These are phyloP conservation scores for Cyberlindnera mycetangii DNA, from an alignment of 805 yeast genomes.

Conservation along the genomic window DNA sequence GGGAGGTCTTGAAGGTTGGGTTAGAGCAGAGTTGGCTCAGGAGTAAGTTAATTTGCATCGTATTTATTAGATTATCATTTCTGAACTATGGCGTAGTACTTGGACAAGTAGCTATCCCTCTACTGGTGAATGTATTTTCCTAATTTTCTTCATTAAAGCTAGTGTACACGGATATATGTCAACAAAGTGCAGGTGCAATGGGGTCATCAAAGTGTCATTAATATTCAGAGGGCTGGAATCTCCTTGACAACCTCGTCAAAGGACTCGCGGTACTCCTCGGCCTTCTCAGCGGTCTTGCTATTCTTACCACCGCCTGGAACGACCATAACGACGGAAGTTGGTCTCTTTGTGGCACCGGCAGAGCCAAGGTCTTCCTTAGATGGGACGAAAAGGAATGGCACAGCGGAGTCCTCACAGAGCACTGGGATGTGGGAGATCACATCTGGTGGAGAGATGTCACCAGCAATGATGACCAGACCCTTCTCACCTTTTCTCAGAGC, in stretches of 20 bases:
- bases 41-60: neutral
- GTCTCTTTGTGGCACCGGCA: conserved; percentile 99
- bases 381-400: conserved; percentile 91
- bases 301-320: conserved; percentile 93
- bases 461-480: conserved; percentile 94
- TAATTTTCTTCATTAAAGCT: conserved; percentile 5
- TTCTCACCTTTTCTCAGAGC: conserved; percentile 97
- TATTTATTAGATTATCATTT: neutral
- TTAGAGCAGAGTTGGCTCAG: conserved; percentile 58
- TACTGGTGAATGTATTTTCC: neutral
- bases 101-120: neutral
- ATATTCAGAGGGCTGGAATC: conserved; percentile 41
- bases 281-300: conserved; percentile 63
- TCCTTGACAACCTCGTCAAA: conserved; percentile 95
- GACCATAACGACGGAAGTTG: conserved; percentile 95
- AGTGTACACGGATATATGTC: conserved; percentile 9
- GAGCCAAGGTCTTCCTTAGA: conserved; percentile 98
- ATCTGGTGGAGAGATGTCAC: conserved; percentile 96
- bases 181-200: conserved; percentile 2
- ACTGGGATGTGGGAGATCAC: conserved; percentile 97
- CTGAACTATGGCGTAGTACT: no score
- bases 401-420: conserved; percentile 89
- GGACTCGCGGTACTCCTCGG: conserved; percentile 86
- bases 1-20: conserved; percentile 99
- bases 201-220: conserved; percentile 4